Evolutionary conservation across 495 filamentous ascomycete species (phyloP), one percentile per base, ranked within the genome.

Genomic region (Diplogelasinospora grovesii): DNA sequence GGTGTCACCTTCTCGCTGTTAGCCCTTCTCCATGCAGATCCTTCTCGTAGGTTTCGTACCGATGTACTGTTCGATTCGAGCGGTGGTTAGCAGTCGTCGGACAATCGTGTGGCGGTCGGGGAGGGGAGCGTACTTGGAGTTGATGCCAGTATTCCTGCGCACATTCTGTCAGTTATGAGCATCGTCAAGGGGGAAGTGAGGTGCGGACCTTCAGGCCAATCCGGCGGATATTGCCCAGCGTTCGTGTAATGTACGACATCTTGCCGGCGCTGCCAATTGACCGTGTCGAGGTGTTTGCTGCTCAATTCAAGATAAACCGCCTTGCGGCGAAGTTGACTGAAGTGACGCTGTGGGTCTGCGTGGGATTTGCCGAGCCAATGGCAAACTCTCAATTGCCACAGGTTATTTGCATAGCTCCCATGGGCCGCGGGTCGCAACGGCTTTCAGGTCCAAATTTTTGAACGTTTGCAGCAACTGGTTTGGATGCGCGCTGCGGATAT

Each of bases 231-330:
- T 97, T 94, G 56, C 80, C 74, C 56, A 96, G 63, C 11, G 90
- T 95, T 64, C 92, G 82, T 42, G 78, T 63, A 53, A 96, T 72
- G 31, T 86, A 95, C 65, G 93, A 97, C 92, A 99, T 99, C 56
- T 63, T 90, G 53, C 70, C 44, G 27, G 29, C 8, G 25, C 28
- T 19, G 41, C 28, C 50, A 49, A 52, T 54, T 39, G 55, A 53
- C 53, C 55, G 48, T 46, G 44, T 27, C 15, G 39, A 3, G 14
- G 32, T 35, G 8, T 10, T 39, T 19, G 28, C 13, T 14, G 45
- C 40, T 46, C 28, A 35, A 36, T 51, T 51, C 35, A 31, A n/a
- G 39, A 35, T 27, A 27, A 22, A 24, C 18, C 35, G 46, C 37
- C 46, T 40, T 28, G 35, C 14, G 43, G 35, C 25, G 36, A 35